Evolutionary conservation across 768 basidiomycete genomes (phyloP).

Genomic region (Calvatia gigantea): DNA sequence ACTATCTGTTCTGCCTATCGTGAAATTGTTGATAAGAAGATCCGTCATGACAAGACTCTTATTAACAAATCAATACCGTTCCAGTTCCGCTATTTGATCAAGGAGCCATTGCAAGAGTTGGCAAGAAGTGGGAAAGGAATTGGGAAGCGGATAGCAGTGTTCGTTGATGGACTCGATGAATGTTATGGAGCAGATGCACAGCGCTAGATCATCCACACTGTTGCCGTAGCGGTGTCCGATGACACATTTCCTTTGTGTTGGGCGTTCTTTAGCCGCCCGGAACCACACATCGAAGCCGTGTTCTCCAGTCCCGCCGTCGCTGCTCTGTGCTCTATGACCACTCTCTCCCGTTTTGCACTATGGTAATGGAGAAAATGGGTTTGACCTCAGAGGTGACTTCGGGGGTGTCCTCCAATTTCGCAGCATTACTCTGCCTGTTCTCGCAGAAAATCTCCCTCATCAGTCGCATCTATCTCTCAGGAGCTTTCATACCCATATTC

Average conservation of each 20-base stretch:
- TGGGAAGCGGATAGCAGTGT: background rate
- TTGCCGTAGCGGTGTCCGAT: background rate
- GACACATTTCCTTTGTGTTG: background rate
- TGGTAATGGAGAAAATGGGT: too few species aligned
- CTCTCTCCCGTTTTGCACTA: too few species aligned
- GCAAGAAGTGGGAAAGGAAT: background rate
- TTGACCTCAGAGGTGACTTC: too few species aligned
- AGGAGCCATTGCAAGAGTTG: background rate
- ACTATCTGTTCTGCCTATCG: background rate
- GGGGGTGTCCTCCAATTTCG: too few species aligned
- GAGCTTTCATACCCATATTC: too few species aligned
- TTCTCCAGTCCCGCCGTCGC: too few species aligned
- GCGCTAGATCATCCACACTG: background rate
- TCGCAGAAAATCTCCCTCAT: too few species aligned
- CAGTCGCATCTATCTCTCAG: too few species aligned
- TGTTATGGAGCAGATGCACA: background rate
- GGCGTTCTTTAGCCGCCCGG: slow-evolving; percentile 7
- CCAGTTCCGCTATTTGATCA: background rate
- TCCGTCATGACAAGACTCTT: background rate
- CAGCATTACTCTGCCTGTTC: too few species aligned
- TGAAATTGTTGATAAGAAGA: background rate
- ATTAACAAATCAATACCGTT: background rate
- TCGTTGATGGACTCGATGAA: slow-evolving; percentile 1
- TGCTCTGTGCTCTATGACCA: too few species aligned
- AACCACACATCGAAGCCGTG: too few species aligned